Conservation (phyloP, 805 yeast species). For the Teunomyces funiuensis region DNA sequence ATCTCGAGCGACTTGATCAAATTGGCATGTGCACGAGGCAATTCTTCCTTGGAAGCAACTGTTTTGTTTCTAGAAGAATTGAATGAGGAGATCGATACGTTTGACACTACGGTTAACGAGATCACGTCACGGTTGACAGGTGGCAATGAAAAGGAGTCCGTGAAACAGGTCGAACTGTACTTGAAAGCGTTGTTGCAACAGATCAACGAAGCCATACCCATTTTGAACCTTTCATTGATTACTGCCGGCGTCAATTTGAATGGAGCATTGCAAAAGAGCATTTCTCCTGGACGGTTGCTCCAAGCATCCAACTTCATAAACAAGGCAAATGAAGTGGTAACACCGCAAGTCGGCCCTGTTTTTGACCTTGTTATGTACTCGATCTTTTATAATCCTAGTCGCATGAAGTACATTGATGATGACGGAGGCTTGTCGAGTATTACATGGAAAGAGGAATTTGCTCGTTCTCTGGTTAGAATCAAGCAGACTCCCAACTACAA, state of each 20-base stretch:
- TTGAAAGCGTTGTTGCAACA: slow-evolving; percentile 48
- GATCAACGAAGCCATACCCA: slow-evolving; percentile 69
- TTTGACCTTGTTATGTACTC: slow-evolving; percentile 60
- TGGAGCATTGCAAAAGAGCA: slow-evolving; percentile 47
- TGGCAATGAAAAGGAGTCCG: slow-evolving; percentile 35
- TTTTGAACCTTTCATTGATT: slow-evolving; percentile 61
- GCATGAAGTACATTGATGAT: slow-evolving; percentile 31
- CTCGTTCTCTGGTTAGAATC: slow-evolving; percentile 51
- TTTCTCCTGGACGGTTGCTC: slow-evolving; percentile 66
- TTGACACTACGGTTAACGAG: slow-evolving; percentile 49
- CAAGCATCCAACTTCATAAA: slow-evolving; percentile 55
- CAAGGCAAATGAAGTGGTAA: slow-evolving; percentile 9
- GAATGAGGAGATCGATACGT: slow-evolving; percentile 55
- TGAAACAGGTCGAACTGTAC: slow-evolving; percentile 47
- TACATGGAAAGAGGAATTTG: slow-evolving; percentile 73
- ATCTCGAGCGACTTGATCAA: slow-evolving; percentile 68
- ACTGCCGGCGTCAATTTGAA: slow-evolving; percentile 66
- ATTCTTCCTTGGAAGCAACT: slow-evolving; percentile 55
- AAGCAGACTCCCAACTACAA: slow-evolving; percentile 20
- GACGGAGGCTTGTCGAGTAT: slow-evolving; percentile 38
- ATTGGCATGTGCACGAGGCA: slow-evolving; percentile 61
- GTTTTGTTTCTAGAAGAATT: slow-evolving; percentile 54
- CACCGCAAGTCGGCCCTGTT: slow-evolving; percentile 52
- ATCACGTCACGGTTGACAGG: slow-evolving; percentile 33
- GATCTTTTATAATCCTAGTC: slow-evolving; percentile 58